phyloP scores from a whole-genome alignment of 495 filamentous ascomycete genomes.

The Cercophora scortea region DNA sequence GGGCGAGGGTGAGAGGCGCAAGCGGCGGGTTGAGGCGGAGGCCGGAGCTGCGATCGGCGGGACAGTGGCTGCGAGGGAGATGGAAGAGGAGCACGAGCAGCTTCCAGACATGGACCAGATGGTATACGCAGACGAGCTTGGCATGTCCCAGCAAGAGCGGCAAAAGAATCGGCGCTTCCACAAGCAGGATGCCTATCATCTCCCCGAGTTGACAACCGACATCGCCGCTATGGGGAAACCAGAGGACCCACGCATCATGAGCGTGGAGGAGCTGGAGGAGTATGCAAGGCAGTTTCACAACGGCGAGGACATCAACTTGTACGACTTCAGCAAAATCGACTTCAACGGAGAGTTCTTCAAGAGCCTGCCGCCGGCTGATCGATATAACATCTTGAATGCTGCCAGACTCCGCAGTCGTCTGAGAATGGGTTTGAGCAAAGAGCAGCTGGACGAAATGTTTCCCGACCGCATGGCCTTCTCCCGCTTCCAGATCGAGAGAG shows the following conservation, averaged over 20 bases:
- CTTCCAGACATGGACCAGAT: slow-evolving; percentile 55
- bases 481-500: slow-evolving; percentile 89
- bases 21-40: slow-evolving; percentile 30
- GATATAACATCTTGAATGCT: slow-evolving; percentile 95
- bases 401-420: slow-evolving; percentile 78
- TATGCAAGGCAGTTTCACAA: slow-evolving; percentile 87
- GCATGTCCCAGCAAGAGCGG: slow-evolving; percentile 72
- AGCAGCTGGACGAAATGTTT: slow-evolving; percentile 93
- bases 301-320: slow-evolving; percentile 94
- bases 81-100: slow-evolving; percentile 54
- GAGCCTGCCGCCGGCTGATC: slow-evolving; percentile 79
- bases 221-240: slow-evolving; percentile 79
- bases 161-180: slow-evolving; percentile 68
- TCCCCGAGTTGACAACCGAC: slow-evolving; percentile 71
- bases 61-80: slow-evolving; percentile 10
- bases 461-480: slow-evolving; percentile 97
- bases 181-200: slow-evolving; percentile 89
- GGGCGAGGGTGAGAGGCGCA: slow-evolving; percentile 64
- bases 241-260: slow-evolving; percentile 93
- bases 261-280: slow-evolving; percentile 80
- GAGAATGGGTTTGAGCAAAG: slow-evolving; percentile 92
- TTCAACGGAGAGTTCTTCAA: slow-evolving; percentile 90
- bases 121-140: slow-evolving; percentile 82
- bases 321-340: slow-evolving; percentile 97
- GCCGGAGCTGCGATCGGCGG: neutral